Percentiles rank a stretch among this genome's conserved stretches.
phyloP scores from a whole-genome alignment of 2,329 filamentous ascomycete species.

The Xylaria sp. region DNA sequence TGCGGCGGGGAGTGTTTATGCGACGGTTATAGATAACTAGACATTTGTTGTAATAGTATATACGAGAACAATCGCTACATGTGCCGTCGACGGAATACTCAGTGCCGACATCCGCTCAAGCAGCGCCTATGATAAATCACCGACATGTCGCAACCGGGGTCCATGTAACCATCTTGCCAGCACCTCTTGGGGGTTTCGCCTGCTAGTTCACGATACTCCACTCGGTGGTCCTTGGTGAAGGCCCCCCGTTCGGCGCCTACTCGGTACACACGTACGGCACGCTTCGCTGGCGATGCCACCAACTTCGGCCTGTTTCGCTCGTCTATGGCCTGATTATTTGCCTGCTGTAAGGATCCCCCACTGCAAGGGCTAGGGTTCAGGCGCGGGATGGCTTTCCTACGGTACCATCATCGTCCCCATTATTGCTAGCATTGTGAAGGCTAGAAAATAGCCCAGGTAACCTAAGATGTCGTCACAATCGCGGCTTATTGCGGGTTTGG shows the following conservation, averaged over 20 bases:
- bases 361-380: slow-evolving; percentile 27
- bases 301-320: slow-evolving; percentile 12
- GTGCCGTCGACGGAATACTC: slow-evolving; percentile 7
- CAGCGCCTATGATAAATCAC: slow-evolving; percentile 23
- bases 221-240: slow-evolving; percentile 33
- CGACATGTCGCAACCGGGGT: slow-evolving; percentile 39
- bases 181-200: slow-evolving; percentile 18
- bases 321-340: slow-evolving; percentile 29
- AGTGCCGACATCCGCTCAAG: neutral
- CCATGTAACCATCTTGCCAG: slow-evolving; percentile 40
- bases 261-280: slow-evolving; percentile 17
- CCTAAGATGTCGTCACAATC: slow-evolving; percentile 31
- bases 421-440: slow-evolving; percentile 25
- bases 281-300: slow-evolving; percentile 32
- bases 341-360: slow-evolving; percentile 17
- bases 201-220: slow-evolving; percentile 34
- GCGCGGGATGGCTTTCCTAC: slow-evolving; percentile 25
- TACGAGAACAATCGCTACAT: slow-evolving; percentile 14
- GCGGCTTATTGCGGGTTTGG: slow-evolving; percentile 22
- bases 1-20: neutral
- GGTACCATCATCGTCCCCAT: slow-evolving; percentile 9
- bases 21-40: neutral
- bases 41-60: neutral
- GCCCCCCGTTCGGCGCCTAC: slow-evolving; percentile 38
- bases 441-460: slow-evolving; percentile 7